phyloP scores from a whole-genome alignment of 2,329 filamentous ascomycete genomes.

The Elsinoe perseae region DNA sequence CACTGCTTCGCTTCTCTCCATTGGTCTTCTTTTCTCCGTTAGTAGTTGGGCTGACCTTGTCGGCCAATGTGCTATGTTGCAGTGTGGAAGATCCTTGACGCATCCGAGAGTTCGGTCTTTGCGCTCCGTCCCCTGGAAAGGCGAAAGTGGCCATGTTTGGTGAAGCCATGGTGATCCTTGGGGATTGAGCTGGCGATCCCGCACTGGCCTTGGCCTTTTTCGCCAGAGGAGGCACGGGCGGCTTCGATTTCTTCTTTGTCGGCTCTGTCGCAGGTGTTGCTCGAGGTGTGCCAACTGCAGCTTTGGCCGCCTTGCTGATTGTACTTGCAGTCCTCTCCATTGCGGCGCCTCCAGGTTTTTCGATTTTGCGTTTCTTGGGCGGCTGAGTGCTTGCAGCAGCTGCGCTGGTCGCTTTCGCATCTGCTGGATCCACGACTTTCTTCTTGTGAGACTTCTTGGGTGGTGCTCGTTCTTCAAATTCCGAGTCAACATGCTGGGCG shows the following conservation, averaged over 20 bases:
- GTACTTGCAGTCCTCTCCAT: slow-evolving; percentile 68
- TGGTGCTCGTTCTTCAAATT: slow-evolving; percentile 60
- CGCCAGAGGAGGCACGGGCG: slow-evolving; percentile 45
- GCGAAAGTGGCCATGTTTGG: slow-evolving; percentile 13
- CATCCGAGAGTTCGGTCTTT: slow-evolving; percentile 12
- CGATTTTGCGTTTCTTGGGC: slow-evolving; percentile 72
- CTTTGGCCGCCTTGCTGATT: slow-evolving; percentile 27
- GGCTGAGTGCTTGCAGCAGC: slow-evolving; percentile 45
- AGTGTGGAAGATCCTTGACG: slow-evolving; percentile 12
- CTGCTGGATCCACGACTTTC: slow-evolving; percentile 47
- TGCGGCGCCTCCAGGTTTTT: slow-evolving; percentile 47
- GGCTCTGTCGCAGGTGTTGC: slow-evolving; percentile 60
- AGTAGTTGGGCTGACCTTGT: background rate
- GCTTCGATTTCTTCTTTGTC: slow-evolving; percentile 58
- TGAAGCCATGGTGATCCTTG: slow-evolving; percentile 6
- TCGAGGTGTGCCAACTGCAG: slow-evolving; percentile 52
- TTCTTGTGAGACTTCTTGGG: slow-evolving; percentile 58
- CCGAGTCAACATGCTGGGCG: slow-evolving; percentile 62
- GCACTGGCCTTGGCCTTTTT: slow-evolving; percentile 23
- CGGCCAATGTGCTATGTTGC: slow-evolving; percentile 10
- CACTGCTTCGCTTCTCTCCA: slow-evolving; percentile 1
- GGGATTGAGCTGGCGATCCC: slow-evolving; percentile 18
- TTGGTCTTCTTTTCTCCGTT: slow-evolving; percentile 10
- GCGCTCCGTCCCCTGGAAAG: background rate
- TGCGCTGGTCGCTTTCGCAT: slow-evolving; percentile 48